Evolutionary conservation across 495 filamentous ascomycete species (phyloP).

Genomic region (Penicillium cosmopolitanum): DNA sequence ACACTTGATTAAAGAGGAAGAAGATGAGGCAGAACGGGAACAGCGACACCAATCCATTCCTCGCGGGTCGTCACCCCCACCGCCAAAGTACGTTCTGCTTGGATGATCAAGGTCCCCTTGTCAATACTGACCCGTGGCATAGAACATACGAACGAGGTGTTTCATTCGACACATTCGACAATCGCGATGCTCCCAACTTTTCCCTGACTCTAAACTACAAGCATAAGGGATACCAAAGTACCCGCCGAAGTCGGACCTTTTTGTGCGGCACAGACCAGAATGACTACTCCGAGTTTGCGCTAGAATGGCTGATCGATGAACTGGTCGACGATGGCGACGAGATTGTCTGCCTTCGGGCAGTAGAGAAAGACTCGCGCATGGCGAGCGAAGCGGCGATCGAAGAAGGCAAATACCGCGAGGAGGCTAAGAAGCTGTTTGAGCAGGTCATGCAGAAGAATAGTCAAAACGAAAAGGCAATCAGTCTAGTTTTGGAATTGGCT

Average conservation of each 20-base stretch:
- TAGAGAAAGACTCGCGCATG: constrained; percentile 82
- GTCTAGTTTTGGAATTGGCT: constrained; percentile 83
- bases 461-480: constrained; percentile 78
- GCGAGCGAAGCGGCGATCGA: constrained; percentile 68
- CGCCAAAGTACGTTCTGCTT: constrained; percentile 37
- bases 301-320: constrained; percentile 93
- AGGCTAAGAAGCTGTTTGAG: constrained; percentile 76
- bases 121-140: constrained; percentile 12
- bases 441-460: constrained; percentile 83
- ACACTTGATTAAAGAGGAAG: constrained; percentile 18
- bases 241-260: constrained; percentile 84
- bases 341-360: constrained; percentile 88
- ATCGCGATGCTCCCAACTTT: constrained; percentile 76
- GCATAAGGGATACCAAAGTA: constrained; percentile 87
- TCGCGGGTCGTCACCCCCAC: constrained; percentile 43
- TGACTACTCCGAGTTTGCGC: constrained; percentile 91
- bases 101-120: background rate
- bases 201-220: constrained; percentile 86
- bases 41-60: constrained; percentile 21
- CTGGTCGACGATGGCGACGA: constrained; percentile 97
- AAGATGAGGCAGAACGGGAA: constrained; percentile 36
- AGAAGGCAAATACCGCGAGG: constrained; percentile 74
- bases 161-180: constrained; percentile 93
- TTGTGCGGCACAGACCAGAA: constrained; percentile 94
- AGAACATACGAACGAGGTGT: constrained; percentile 64